A percentile compares a stretch with the other conserved stretches of the same genome.
phyloP scores from a whole-genome alignment of 257 asterid genomes.

The Salvia splendens region DNA sequence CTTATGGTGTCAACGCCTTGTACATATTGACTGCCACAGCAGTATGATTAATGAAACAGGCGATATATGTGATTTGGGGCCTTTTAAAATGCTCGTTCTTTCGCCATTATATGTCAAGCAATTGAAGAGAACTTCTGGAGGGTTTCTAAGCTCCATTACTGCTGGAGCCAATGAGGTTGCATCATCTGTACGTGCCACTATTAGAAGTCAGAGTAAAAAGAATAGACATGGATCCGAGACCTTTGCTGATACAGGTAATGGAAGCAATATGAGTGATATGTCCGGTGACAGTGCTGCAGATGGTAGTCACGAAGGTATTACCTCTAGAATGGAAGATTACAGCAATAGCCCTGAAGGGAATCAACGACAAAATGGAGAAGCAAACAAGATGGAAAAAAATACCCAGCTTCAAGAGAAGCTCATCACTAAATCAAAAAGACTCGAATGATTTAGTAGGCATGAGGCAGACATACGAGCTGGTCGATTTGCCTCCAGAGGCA shows the following conservation, averaged over 20 bases:
- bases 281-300: slow-evolving; percentile 53
- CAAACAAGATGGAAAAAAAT: slow-evolving; percentile 50
- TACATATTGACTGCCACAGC: slow-evolving; percentile 93
- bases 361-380: slow-evolving; percentile 46
- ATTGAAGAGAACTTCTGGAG: slow-evolving; percentile 56
- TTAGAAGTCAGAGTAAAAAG: slow-evolving; percentile 81
- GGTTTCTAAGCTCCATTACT: slow-evolving; percentile 82
- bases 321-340: slow-evolving; percentile 53
- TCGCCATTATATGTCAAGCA: slow-evolving; percentile 83
- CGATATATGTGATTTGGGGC: slow-evolving; percentile 91
- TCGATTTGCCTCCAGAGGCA: slow-evolving; percentile 86
- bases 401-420: slow-evolving; percentile 70
- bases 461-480: slow-evolving; percentile 74
- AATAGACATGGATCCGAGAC: slow-evolving; percentile 58
- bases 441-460: slow-evolving; percentile 47
- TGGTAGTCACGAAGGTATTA: slow-evolving; percentile 44
- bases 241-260: slow-evolving; percentile 50
- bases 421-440: slow-evolving; percentile 67
- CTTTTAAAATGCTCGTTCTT: slow-evolving; percentile 77
- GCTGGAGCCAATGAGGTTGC: slow-evolving; percentile 98
- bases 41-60: slow-evolving; percentile 80
- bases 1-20: slow-evolving; percentile 95
- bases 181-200: slow-evolving; percentile 90
- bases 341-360: slow-evolving; percentile 42
- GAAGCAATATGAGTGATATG: slow-evolving; percentile 49